Evolutionary conservation across 179 eudicot species (phyloP), one percentile per base, ranked within the genome.

Genomic region (Corrigiola litoralis): DNA sequence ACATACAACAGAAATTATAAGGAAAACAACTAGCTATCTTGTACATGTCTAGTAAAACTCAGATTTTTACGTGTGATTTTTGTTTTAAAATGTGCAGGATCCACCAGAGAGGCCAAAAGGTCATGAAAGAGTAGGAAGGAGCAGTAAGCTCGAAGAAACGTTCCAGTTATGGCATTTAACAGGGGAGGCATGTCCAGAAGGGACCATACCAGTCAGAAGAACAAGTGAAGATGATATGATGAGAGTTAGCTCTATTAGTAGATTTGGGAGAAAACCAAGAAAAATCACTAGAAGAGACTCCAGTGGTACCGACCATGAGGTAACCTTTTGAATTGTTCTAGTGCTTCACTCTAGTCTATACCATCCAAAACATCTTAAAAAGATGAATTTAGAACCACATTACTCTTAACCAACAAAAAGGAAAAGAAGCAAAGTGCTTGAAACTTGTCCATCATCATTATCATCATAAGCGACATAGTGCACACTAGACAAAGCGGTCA

Each of bases 191-290:
- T 92, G 98, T 61, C 90, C 95, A 27, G 68, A 82, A 61, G 95
- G 95, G 23, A 90, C 96, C 37, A 69, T 92, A 47, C 98, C 98
- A 18, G 79, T 87, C 0, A 76, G 98, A 81, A 92, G 98, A 82
- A 90, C 92, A 55, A 85, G 55, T n/a, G 96, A 87, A 54, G 74
- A 78, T 65, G 98, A 92, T 46, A 52, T 88, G 38, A 49, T 86
- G 40, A 68, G 92, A 66, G 85, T 82, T 18, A 77, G 46, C 55
- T 84, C 89, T 3, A 16, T 86, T 24, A 42, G 55, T 63, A 77
- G 78, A 54, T 88, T 88, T 60, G 96, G 92, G 46, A 77, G 82
- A 31, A 88, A 86, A 66, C 73, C 73, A 24, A 74, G 48, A 41
- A 82, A 70, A 69, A 68, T 75, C 21, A 72, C 80, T 59, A 78